Evolutionary conservation across 2,329 filamentous ascomycete species (phyloP).

Genomic region (Alternaria burnsii): DNA sequence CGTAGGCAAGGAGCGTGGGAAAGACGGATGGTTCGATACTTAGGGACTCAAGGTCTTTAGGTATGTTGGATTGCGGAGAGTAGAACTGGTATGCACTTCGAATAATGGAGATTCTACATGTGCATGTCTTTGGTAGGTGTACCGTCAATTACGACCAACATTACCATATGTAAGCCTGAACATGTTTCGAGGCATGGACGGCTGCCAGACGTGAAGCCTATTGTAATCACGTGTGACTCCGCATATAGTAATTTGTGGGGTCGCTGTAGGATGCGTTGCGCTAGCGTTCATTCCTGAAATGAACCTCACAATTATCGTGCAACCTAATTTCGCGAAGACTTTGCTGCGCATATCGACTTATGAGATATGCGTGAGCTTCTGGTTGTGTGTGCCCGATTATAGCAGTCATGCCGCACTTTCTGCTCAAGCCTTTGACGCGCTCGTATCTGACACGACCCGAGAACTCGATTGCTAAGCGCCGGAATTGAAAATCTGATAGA

Average conservation of each 20-base stretch:
- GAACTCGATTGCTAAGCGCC: no score
- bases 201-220: background rate
- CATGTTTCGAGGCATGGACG: background rate
- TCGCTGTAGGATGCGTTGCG: background rate
- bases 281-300: background rate
- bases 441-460: background rate
- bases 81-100: no score
- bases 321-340: accelerated
- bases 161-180: no score
- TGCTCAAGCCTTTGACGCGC: conserved; percentile 1
- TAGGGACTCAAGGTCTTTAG: no score
- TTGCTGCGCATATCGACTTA: background rate
- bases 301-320: background rate
- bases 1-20: no score
- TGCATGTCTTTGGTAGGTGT: no score
- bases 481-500: no score
- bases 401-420: background rate
- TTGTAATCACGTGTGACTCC: background rate
- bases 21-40: no score
- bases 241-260: background rate
- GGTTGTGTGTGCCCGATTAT: background rate
- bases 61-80: no score
- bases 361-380: background rate
- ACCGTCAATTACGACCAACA: no score
- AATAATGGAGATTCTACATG: no score